Evolutionary conservation across 2,329 filamentous ascomycete species (phyloP).

Genomic region (Calonectria pseudoturangicola): DNA sequence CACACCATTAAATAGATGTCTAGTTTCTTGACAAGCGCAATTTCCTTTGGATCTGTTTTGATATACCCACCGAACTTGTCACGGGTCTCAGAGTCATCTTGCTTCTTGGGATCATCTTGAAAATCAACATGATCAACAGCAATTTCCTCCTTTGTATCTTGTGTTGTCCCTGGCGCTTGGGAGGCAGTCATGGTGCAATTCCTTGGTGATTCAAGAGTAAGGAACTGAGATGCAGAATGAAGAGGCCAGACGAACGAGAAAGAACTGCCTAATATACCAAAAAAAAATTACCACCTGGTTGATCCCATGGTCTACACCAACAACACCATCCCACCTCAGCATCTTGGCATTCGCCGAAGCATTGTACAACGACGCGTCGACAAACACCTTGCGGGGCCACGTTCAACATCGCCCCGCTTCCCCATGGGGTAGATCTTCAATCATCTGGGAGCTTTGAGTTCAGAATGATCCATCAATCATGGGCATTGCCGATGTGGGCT

Average conservation of each 20-base stretch:
- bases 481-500: constrained; percentile 5
- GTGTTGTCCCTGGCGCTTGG: neutral
- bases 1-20: constrained; percentile 14
- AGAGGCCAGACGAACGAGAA: neutral
- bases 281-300: neutral
- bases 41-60: constrained; percentile 12
- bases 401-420: neutral
- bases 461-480: constrained; percentile 8
- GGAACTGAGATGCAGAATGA: neutral
- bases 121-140: constrained; percentile 25
- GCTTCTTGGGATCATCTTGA: constrained; percentile 10
- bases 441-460: neutral
- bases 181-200: neutral
- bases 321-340: neutral
- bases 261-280: constrained; percentile 5
- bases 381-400: constrained; percentile 7
- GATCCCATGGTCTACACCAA: neutral
- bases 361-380: neutral
- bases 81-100: neutral
- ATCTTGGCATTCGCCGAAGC: neutral
- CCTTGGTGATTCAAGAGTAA: neutral
- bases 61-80: constrained; percentile 48
- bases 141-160: constrained; percentile 4
- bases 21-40: constrained; percentile 1
- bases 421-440: constrained; percentile 33